Percentiles rank a stretch among this genome's conserved stretches.
Evolutionary conservation across 2,329 filamentous ascomycete genomes (phyloP).

Genomic region (Aurifilum marmelostoma): DNA sequence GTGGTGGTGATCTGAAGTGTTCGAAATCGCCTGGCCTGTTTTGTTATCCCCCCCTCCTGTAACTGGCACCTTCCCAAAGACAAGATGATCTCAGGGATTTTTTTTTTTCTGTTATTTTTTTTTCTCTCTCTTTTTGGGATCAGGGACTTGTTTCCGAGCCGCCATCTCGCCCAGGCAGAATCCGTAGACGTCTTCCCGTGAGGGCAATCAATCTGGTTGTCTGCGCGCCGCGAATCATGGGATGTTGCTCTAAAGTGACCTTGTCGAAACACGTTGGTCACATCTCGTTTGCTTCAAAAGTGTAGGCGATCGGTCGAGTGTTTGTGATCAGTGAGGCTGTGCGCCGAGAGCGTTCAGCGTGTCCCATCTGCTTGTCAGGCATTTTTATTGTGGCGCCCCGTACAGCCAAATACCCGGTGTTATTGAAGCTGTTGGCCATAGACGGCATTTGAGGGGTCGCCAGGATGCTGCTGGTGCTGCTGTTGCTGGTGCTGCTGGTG

Average conservation of each 20-base stretch:
- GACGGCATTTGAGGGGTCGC: constrained; percentile 34
- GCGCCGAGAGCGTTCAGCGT: background rate
- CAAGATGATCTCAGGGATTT: constrained; percentile 5
- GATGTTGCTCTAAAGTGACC: background rate
- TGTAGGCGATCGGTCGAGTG: background rate
- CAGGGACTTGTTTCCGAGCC: background rate
- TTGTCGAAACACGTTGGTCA: background rate
- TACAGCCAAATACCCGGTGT: constrained; percentile 18
- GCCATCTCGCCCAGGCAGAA: background rate
- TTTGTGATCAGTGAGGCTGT: background rate
- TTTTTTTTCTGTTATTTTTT: too few species aligned
- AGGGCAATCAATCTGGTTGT: background rate
- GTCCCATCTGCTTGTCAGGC: background rate
- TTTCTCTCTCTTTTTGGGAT: background rate
- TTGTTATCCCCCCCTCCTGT: constrained; percentile 12
- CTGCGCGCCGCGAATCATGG: background rate
- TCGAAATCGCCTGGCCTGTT: constrained; percentile 25
- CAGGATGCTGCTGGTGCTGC: constrained; percentile 19
- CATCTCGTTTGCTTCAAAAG: background rate
- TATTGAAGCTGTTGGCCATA: constrained; percentile 44
- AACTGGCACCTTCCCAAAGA: background rate
- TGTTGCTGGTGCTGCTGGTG: constrained; percentile 1
- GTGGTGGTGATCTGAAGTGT: constrained; percentile 31
- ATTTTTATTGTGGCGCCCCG: background rate
- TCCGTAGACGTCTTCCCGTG: background rate